Evolutionary conservation across 805 yeast species (phyloP).

Genomic region (Suhomyces faveliae): DNA sequence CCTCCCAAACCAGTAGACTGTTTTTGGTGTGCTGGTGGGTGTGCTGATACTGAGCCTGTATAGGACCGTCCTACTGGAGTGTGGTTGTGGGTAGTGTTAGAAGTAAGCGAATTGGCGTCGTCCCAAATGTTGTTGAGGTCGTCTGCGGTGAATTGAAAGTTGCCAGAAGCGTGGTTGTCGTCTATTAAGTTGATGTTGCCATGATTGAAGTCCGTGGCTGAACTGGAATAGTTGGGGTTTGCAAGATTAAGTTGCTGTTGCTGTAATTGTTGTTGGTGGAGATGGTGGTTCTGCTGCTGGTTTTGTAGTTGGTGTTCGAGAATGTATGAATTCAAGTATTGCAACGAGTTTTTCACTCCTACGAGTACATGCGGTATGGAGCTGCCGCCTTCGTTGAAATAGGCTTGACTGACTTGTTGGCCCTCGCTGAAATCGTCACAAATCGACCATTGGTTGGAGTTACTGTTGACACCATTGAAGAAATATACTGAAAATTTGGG

Average conservation of each 20-base stretch:
- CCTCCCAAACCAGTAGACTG: slow-evolving; percentile 1
- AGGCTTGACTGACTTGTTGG: slow-evolving; percentile 73
- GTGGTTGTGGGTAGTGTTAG: slow-evolving; percentile 8
- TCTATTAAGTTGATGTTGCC: slow-evolving; percentile 2
- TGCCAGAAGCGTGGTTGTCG: slow-evolving; percentile 8
- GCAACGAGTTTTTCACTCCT: slow-evolving; percentile 52
- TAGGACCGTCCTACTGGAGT: slow-evolving; percentile 2
- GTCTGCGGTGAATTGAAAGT: slow-evolving; percentile 11
- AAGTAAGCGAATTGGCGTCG: slow-evolving; percentile 7
- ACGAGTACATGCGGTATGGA: slow-evolving; percentile 67
- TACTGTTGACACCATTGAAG: slow-evolving; percentile 50
- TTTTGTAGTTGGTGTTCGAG: slow-evolving; percentile 35
- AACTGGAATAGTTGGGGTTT: slow-evolving; percentile 4
- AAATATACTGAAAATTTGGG: slow-evolving; percentile 82
- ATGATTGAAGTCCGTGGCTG: slow-evolving; percentile 6
- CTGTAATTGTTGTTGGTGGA: slow-evolving; percentile 2
- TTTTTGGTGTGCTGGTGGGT: slow-evolving; percentile 2
- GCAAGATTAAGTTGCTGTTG: background rate
- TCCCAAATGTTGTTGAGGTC: slow-evolving; percentile 14
- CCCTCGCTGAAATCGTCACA: slow-evolving; percentile 86
- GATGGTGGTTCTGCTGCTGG: slow-evolving; percentile 1
- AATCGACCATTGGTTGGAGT: slow-evolving; percentile 69
- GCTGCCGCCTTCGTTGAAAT: slow-evolving; percentile 54
- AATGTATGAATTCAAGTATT: slow-evolving; percentile 54
- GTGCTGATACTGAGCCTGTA: slow-evolving; percentile 3